Evolutionary conservation across 495 filamentous ascomycete genomes (phyloP).

Genomic region (Sporormia fimetaria): DNA sequence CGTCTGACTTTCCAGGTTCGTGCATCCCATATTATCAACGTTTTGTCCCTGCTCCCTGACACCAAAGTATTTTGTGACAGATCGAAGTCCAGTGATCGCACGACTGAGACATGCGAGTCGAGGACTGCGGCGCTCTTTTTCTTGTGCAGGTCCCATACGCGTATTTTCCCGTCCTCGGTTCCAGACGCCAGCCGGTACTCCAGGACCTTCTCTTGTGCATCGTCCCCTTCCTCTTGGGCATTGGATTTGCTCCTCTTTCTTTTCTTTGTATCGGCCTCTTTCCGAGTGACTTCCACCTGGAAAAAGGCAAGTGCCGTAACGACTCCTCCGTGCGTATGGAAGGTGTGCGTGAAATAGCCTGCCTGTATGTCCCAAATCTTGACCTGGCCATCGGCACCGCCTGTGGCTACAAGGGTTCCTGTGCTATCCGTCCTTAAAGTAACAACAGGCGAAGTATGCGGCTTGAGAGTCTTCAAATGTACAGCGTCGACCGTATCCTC

Average conservation of each 20-base stretch:
- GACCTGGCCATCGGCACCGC: slow-evolving; percentile 78
- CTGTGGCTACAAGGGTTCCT: slow-evolving; percentile 81
- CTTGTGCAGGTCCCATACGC: slow-evolving; percentile 85
- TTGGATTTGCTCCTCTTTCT: slow-evolving; percentile 38
- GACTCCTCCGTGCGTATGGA: slow-evolving; percentile 81
- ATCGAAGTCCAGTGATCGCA: slow-evolving; percentile 74
- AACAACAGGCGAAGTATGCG: slow-evolving; percentile 81
- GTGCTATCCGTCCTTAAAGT: slow-evolving; percentile 73
- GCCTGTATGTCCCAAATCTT: slow-evolving; percentile 95
- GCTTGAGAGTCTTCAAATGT: slow-evolving; percentile 69
- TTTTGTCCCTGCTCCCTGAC: slow-evolving; percentile 90
- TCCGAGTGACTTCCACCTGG: slow-evolving; percentile 44
- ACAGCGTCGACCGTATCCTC: slow-evolving; percentile 45
- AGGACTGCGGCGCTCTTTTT: slow-evolving; percentile 64
- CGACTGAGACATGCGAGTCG: slow-evolving; percentile 86
- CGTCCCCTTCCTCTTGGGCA: slow-evolving; percentile 37
- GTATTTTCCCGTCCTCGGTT: slow-evolving; percentile 80
- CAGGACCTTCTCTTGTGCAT: slow-evolving; percentile 32
- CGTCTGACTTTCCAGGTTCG: slow-evolving; percentile 71
- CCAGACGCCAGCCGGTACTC: slow-evolving; percentile 80
- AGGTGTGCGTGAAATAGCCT: slow-evolving; percentile 88
- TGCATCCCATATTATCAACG: slow-evolving; percentile 81
- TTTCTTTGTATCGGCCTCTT: slow-evolving; percentile 33
- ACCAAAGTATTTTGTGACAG: slow-evolving; percentile 59
- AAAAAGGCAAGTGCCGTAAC: slow-evolving; percentile 90